A percentile compares a stretch with the other conserved stretches of the same genome.
Conservation (phyloP, 495 filamentous ascomycete genomes). For the Neurospora sp. region DNA sequence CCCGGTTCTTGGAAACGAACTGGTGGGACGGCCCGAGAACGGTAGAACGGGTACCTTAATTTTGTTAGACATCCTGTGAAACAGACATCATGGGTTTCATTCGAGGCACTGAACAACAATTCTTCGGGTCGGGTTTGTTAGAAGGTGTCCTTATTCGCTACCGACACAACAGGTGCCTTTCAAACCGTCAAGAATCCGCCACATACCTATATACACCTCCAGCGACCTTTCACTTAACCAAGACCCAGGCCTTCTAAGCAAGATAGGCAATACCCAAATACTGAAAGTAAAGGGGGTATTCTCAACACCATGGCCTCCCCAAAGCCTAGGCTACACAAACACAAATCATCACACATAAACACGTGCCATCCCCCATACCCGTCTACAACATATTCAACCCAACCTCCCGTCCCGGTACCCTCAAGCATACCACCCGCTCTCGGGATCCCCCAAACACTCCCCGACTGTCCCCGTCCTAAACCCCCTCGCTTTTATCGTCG, state of each 20-base stretch:
- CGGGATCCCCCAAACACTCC: slow-evolving; percentile 49
- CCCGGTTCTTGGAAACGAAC: not conserved
- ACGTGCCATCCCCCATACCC: not conserved
- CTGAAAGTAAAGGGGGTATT: not conserved
- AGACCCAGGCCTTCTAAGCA: not conserved
- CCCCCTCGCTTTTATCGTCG: slow-evolving; percentile 12
- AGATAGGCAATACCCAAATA: not conserved
- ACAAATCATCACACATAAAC: not conserved
- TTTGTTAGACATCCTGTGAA: not conserved
- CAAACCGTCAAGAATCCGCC: not conserved
- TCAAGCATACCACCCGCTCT: slow-evolving; percentile 48
- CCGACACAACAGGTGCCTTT: not conserved
- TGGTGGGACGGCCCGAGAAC: not conserved
- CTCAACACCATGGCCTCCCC: not conserved
- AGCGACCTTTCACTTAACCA: not conserved
- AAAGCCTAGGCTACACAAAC: not conserved
- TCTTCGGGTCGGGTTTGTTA: not conserved
- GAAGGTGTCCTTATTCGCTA: not conserved
- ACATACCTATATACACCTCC: not conserved
- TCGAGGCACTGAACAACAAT: not conserved
- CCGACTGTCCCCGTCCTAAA: slow-evolving; percentile 44
- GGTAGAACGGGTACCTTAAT: not conserved
- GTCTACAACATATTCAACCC: not conserved
- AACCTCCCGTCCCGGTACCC: no score
- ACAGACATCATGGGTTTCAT: not conserved